Evolutionary conservation across 139 green algal species (phyloP).

Genomic region (Micractinium sp.): DNA sequence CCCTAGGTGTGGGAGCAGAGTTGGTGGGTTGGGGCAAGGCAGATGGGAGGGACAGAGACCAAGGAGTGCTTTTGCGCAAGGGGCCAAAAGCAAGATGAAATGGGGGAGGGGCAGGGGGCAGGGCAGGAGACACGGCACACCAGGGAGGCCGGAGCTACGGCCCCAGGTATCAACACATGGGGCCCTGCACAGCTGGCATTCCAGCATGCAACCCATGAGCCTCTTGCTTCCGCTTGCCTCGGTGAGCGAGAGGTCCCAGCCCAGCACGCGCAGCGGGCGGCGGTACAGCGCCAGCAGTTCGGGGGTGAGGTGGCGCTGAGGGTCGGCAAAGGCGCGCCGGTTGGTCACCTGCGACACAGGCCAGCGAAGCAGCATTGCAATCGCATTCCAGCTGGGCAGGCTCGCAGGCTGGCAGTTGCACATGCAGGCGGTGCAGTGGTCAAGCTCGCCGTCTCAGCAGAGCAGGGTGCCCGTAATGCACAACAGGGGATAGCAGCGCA

Average conservation of each 20-base stretch:
- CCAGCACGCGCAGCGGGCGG: conserved; percentile 63
- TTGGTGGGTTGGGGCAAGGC: too few relatives aligned
- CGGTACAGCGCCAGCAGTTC: conserved; percentile 80
- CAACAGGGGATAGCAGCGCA: too few relatives aligned
- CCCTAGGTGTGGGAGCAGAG: too few relatives aligned
- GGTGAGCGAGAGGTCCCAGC: conserved; percentile 74
- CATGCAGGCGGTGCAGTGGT: background rate
- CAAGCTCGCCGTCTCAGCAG: background rate
- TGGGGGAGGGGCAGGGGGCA: too few relatives aligned
- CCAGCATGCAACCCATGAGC: background rate
- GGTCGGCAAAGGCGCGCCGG: conserved; percentile 70
- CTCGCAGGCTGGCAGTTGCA: too few relatives aligned
- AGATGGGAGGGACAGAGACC: too few relatives aligned
- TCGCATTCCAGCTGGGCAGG: background rate
- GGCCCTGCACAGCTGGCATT: too few relatives aligned
- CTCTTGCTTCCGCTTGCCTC: conserved; percentile 48
- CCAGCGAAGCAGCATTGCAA: background rate
- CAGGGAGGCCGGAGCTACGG: too few relatives aligned
- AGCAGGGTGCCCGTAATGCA: too few relatives aligned
- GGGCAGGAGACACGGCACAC: too few relatives aligned
- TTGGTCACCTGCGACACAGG: conserved; percentile 65
- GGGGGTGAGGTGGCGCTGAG: conserved; percentile 54
- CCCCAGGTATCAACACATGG: too few relatives aligned
- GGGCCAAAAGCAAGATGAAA: too few relatives aligned
- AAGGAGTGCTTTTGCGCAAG: background rate